Evolutionary conservation across 1,284 basidiomycete species (phyloP).

Genomic region (Sporisorium reilianum): DNA sequence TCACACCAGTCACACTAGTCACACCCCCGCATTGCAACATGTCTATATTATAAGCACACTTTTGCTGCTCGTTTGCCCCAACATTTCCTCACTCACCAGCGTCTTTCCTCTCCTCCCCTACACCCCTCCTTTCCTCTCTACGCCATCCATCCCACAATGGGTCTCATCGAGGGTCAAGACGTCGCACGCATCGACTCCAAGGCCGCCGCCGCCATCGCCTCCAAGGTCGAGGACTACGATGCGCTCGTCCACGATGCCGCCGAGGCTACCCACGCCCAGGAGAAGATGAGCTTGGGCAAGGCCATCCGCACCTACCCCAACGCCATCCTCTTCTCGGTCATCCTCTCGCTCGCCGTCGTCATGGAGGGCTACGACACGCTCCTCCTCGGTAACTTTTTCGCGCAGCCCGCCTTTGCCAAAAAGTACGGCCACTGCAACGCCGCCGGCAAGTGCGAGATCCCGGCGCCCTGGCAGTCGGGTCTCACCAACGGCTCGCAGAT

Average conservation of each 20-base stretch:
- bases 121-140: neutral
- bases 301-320: slow-evolving; percentile 71
- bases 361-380: slow-evolving; percentile 71
- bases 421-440: slow-evolving; percentile 64
- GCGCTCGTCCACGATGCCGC: slow-evolving; percentile 69
- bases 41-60: slow-evolving; percentile 34
- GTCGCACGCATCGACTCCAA: slow-evolving; percentile 60
- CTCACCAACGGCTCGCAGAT: slow-evolving; percentile 44
- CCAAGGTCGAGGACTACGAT: slow-evolving; percentile 63
- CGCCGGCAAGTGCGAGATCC: slow-evolving; percentile 69
- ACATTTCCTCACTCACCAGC: slow-evolving; percentile 15
- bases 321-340: slow-evolving; percentile 71
- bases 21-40: slow-evolving; percentile 6
- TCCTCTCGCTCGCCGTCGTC: slow-evolving; percentile 71
- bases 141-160: slow-evolving; percentile 24
- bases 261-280: slow-evolving; percentile 66
- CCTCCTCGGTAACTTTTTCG: slow-evolving; percentile 68
- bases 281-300: slow-evolving; percentile 70
- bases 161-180: slow-evolving; percentile 25
- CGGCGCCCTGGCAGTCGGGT: slow-evolving; percentile 72
- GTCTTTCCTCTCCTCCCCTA: slow-evolving; percentile 7
- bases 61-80: slow-evolving; percentile 1
- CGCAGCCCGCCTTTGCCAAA: slow-evolving; percentile 68
- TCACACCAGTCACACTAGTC: too few species aligned
- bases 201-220: slow-evolving; percentile 50